Evolutionary conservation across 768 basidiomycete genomes (phyloP).

Genomic region (Hemileccinum rubropunctum): DNA sequence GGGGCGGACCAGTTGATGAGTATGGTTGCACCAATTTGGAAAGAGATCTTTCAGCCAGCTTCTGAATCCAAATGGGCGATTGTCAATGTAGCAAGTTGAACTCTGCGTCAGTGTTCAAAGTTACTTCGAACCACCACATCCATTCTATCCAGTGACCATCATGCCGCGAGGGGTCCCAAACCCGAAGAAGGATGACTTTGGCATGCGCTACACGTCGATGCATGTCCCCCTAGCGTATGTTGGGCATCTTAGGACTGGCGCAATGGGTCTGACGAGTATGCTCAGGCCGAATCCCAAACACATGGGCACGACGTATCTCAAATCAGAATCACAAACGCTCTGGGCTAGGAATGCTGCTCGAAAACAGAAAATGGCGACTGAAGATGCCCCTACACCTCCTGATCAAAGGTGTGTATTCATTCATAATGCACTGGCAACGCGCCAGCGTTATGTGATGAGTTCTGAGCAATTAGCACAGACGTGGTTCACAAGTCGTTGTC

Average conservation of each 20-base stretch:
- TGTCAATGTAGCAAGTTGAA: background rate
- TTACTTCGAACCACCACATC: background rate
- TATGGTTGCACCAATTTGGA: constrained; percentile 12
- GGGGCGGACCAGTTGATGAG: too few relatives aligned
- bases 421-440: constrained; percentile 3
- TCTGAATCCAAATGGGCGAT: background rate
- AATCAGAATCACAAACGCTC: constrained; percentile 67
- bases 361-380: constrained; percentile 44
- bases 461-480: constrained; percentile 43
- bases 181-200: constrained; percentile 76
- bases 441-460: constrained; percentile 20
- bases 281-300: constrained; percentile 78
- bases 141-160: background rate
- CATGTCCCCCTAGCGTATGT: constrained; percentile 72
- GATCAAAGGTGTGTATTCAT: constrained; percentile 46
- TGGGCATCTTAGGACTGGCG: constrained; percentile 5
- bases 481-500: constrained; percentile 75
- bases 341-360: constrained; percentile 68
- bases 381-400: constrained; percentile 36
- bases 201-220: constrained; percentile 79
- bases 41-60: background rate
- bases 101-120: background rate
- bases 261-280: constrained; percentile 11
- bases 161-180: constrained; percentile 88
- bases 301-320: constrained; percentile 72